Base-by-base conservation (phyloP, 108 stramenopile species). In the Mayamaea pseudoterrestris region DNA sequence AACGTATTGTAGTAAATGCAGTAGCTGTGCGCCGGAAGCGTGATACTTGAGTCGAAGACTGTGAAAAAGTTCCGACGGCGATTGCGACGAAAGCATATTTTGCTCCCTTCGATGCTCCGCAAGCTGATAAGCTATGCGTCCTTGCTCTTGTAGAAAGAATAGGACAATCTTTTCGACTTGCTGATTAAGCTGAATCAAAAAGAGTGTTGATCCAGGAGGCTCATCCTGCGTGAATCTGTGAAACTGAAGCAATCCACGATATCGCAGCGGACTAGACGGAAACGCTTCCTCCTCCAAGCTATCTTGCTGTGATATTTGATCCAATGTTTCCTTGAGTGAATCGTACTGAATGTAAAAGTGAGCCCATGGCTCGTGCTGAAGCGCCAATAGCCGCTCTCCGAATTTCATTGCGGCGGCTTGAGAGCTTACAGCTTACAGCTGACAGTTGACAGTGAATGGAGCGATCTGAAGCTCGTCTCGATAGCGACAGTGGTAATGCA, bases 141-240 rank as follows among this genome's bases (percentile, higher is more conserved):
- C 83, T 51, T 77, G 67, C 29, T 60, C 20, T 35, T 57, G 35
- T 5, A 85, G 44, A 8, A 75, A 41, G 47, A 78, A 85, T 9
- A 80, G 56, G 27, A 80, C 61, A 3, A 78, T 60, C 54, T 78
- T 80, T 58, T 80, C 73, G 18, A 85, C 62, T 58, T 85, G 73
- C 30, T 58, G 47, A 47, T 85, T 73, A 24, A 85, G 32, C 7
- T 61, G 50, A 20, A 28, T 35, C 18, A 64, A 60, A 51, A 80
- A 80, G 6, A 63, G 66, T 7, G 25, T 30, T 26, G 41, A 44
- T 39, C 50, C 35, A 3, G 22, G 41, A 7, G 30, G 11, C 30
- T 39, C 25, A 25, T 1, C 44, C 32, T 13, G 6, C 9, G 29
- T 51, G 30, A 18, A 17, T 29, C 20, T 47, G 37, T 35, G 5